These are phyloP conservation scores for Blepharisma japonicum DNA, from an alignment of 73 alveolate genomes.

Conservation along the genomic window DNA sequence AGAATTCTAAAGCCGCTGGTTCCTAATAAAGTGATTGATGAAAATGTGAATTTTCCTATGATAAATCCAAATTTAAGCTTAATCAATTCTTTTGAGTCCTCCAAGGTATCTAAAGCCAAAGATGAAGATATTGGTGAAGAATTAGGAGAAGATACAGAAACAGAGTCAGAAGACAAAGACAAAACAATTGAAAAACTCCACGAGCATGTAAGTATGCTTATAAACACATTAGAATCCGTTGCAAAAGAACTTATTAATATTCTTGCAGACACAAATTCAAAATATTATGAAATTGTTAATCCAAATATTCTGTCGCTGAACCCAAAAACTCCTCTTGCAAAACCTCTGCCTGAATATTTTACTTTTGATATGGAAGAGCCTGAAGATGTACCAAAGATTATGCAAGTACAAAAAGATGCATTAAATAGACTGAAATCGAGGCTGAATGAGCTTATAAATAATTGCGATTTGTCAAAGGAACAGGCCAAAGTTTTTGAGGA, in stretches of 20 bases:
- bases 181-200: conserved; percentile 3
- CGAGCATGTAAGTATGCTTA: neutral
- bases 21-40: neutral
- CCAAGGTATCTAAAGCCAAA: neutral
- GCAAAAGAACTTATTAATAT: conserved; percentile 7
- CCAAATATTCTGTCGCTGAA: neutral
- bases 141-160: too few relatives aligned
- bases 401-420: neutral
- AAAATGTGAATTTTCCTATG: neutral
- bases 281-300: conserved; percentile 23
- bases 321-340: conserved; percentile 19
- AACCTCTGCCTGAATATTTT: conserved; percentile 24
- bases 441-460: neutral
- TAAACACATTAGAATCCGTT: conserved; percentile 12
- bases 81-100: neutral
- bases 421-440: too few relatives aligned
- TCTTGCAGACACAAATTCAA: neutral
- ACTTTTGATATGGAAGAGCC: neutral
- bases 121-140: neutral
- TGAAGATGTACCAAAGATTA: neutral
- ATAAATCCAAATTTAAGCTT: neutral
- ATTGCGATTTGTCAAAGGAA: neutral
- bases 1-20: conserved; percentile 12
- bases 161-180: neutral
- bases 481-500: conserved; percentile 5